A percentile compares a stretch with the other conserved stretches of the same genome.
Conservation (phyloP, 805 yeast species). For the Cephaloascus albidus region DNA sequence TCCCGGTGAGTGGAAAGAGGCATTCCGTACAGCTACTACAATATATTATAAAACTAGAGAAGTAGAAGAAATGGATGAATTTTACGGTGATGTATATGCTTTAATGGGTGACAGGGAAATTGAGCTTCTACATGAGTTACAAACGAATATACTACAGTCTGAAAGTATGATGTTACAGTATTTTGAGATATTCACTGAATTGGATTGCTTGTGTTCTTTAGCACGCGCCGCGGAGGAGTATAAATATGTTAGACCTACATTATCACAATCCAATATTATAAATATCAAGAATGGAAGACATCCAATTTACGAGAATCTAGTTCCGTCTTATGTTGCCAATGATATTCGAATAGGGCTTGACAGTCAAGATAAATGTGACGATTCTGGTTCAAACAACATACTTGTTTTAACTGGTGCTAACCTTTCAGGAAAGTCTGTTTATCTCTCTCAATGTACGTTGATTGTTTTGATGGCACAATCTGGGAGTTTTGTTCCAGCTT, state of each 20-base stretch:
- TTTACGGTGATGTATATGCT: slow-evolving; percentile 32
- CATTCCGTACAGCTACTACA: slow-evolving; percentile 25
- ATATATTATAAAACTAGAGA: slow-evolving; percentile 22
- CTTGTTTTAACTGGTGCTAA: slow-evolving; percentile 40
- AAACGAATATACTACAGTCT: slow-evolving; percentile 9
- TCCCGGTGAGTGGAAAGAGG: slow-evolving; percentile 20
- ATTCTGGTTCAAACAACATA: slow-evolving; percentile 12
- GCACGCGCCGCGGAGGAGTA: slow-evolving; percentile 16
- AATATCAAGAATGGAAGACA: slow-evolving; percentile 34
- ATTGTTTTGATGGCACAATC: slow-evolving; percentile 41
- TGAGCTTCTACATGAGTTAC: slow-evolving; percentile 24
- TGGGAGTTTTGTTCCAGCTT: slow-evolving; percentile 48
- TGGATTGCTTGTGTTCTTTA: slow-evolving; percentile 27
- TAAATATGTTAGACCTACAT: slow-evolving; percentile 20
- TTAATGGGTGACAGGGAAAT: slow-evolving; percentile 28
- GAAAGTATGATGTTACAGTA: slow-evolving; percentile 6
- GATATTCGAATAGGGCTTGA: slow-evolving; percentile 17
- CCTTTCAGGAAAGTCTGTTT: slow-evolving; percentile 44
- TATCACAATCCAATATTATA: slow-evolving; percentile 14
- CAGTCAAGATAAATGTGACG: slow-evolving; percentile 3
- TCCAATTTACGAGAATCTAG: slow-evolving; percentile 31
- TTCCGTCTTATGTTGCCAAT: slow-evolving; percentile 32
- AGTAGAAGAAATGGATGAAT: slow-evolving; percentile 20
- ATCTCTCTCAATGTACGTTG: slow-evolving; percentile 36
- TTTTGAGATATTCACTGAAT: slow-evolving; percentile 16